Evolutionary conservation across 805 yeast species (phyloP), one percentile per base, ranked within the genome.

Genomic region (Kodamaea lidongshanica): DNA sequence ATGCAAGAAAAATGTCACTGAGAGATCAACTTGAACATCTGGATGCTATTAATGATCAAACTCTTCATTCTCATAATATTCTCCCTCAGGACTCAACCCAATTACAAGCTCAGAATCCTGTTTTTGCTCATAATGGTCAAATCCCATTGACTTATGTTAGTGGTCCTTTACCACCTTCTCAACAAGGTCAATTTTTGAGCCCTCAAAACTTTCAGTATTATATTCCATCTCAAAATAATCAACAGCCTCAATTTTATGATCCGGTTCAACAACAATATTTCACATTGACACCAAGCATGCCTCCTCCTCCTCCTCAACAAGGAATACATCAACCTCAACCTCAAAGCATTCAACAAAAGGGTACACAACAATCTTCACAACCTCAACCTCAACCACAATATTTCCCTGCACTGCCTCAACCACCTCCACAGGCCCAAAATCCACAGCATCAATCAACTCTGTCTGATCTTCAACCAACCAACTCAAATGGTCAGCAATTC

Each of bases 181-280:
- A 17, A 23, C 17, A 34, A 42, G 23, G n/a, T n/a, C 50, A 39
- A 25, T 34, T 29, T 42, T 14, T 37, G 41, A 31, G 39, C n/a
- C 46, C 46, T 16, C 42, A 42, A 18, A 30, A 29, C 33, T 42
- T 41, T 33, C 56, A 46, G 44, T 41, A 46, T 33, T 41, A 45
- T 25, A 32, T 49, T n/a, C 38, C 41, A 19, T 34, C 45, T 29
- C 49, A 42, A 32, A 42, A 37, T 7, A 38, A 45, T 21, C 56
- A 38, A 35, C 64, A 51, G 35, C 56, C 61, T 4, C 68, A 60
- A 38, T 60, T 58, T 33, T 64, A 61, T 40, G 68, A 63, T 35
- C 69, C 69, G 1, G 59, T 60, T 5, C 65, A 58, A 46, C 68
- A 63, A 42, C 68, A 61, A 36, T 62, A 56, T 34, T 63, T 49